phyloP scores from a whole-genome alignment of 2,329 filamentous ascomycete genomes.

The Neonectria neomacrospora region DNA sequence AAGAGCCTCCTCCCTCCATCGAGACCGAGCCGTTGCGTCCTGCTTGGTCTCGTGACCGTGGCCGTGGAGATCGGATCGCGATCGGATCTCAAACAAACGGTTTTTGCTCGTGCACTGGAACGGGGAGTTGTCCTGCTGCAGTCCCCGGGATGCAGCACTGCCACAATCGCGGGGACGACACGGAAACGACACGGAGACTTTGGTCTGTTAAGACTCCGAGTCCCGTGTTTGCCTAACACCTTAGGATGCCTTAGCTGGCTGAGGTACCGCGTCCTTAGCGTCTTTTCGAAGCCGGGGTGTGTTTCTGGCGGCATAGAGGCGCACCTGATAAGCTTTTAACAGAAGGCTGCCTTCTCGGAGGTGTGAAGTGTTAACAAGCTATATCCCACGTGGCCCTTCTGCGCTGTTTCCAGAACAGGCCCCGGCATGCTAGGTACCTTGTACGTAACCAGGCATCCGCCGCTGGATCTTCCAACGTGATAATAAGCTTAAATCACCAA shows the following conservation, averaged over 20 bases:
- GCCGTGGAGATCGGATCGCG: conserved; percentile 36
- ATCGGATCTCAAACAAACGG: conserved; percentile 37
- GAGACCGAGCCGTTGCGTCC: not conserved
- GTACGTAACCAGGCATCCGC: conserved; percentile 39
- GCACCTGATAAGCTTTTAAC: conserved; percentile 9
- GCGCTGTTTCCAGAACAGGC: conserved; percentile 39
- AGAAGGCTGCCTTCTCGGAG: not conserved
- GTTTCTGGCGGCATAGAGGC: not conserved
- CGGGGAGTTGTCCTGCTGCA: conserved; percentile 26
- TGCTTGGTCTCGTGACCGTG: conserved; percentile 33
- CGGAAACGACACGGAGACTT: conserved; percentile 16
- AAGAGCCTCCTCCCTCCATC: conserved; percentile 15
- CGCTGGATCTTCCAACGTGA: conserved; percentile 35
- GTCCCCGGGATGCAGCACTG: conserved; percentile 43
- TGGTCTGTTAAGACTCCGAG: conserved; percentile 35
- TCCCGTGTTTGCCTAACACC: conserved; percentile 35
- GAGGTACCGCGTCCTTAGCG: conserved; percentile 35
- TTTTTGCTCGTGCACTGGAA: conserved; percentile 11
- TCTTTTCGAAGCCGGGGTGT: conserved; percentile 21
- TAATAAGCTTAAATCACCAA: conserved; percentile 46
- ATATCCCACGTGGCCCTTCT: conserved; percentile 28
- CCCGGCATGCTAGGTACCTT: conserved; percentile 36
- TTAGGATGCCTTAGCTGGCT: conserved; percentile 36
- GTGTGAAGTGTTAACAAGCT: conserved; percentile 13
- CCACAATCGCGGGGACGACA: conserved; percentile 32